phyloP scores from a whole-genome alignment of 2,329 filamentous ascomycete genomes.

The Colletotrichum viniferum region DNA sequence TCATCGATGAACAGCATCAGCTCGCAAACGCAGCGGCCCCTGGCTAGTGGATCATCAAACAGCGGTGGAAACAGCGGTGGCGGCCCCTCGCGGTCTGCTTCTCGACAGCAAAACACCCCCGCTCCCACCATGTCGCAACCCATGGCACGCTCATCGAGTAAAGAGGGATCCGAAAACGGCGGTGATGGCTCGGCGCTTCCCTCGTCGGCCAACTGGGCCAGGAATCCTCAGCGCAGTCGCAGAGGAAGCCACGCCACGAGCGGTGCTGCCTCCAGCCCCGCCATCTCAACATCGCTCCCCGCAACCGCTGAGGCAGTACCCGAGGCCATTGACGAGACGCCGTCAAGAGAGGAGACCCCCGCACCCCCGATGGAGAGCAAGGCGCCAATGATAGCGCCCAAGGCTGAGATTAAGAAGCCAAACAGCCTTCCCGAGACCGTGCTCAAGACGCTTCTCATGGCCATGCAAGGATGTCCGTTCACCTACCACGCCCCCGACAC shows the following conservation, averaged over 20 bases:
- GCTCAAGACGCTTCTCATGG: slow-evolving; percentile 40
- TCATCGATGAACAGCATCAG: slow-evolving; percentile 93
- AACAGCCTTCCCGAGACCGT: slow-evolving; percentile 25
- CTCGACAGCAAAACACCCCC: slow-evolving; percentile 53
- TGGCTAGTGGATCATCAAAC: slow-evolving; percentile 33
- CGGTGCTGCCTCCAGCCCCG: slow-evolving; percentile 81
- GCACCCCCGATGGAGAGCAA: slow-evolving; percentile 5
- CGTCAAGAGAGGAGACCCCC: slow-evolving; percentile 36
- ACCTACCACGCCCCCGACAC: slow-evolving; percentile 23
- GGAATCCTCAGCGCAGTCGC: slow-evolving; percentile 69
- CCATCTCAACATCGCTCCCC: slow-evolving; percentile 65
- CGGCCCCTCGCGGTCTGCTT: slow-evolving; percentile 57
- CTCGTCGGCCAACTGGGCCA: slow-evolving; percentile 92
- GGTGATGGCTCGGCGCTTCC: slow-evolving; percentile 88
- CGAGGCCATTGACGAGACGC: slow-evolving; percentile 43
- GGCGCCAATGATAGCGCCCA: not conserved
- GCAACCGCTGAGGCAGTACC: slow-evolving; percentile 55
- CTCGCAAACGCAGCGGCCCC: slow-evolving; percentile 72
- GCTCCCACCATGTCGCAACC: slow-evolving; percentile 53
- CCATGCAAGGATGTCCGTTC: slow-evolving; percentile 41
- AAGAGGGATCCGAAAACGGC: slow-evolving; percentile 74
- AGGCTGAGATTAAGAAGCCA: not conserved
- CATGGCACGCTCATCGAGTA: slow-evolving; percentile 81
- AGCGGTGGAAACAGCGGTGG: slow-evolving; percentile 39
- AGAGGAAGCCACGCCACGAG: slow-evolving; percentile 82